Evolutionary conservation across 2,329 filamentous ascomycete species (phyloP), one percentile per base, ranked within the genome.

Genomic region (Trichoderma guizhouense): DNA sequence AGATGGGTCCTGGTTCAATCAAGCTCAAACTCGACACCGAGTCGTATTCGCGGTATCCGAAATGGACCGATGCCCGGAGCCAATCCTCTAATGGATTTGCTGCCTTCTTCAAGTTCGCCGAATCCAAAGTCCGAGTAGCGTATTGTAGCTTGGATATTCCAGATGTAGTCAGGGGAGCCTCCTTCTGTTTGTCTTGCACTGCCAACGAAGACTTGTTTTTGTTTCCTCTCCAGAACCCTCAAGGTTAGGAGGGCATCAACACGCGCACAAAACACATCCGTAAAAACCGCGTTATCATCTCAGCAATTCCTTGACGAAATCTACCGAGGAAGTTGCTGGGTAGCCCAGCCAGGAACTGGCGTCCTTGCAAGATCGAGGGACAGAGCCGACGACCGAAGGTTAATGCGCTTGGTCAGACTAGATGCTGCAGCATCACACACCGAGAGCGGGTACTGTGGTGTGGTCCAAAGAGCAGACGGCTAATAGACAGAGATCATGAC

Each of bases 171-270:
- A 74, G 74, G 58, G 71, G 73, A 72, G 74, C 74, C 83, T 89
- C 88, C 91, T 90, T 95, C 93, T 86, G 91, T 94, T 79, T 91
- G 92, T 88, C 80, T 85, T 87, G 92, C 93, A 93, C 88, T 91
- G 89, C 91, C 92, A 90, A 93, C 92, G 81, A 86, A 91, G 93
- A 97, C 91, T 90, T 85, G 93, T 96, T 94, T 98, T 97, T 97
- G 92, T 85, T 92, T 95, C 91, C 92, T 91, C 92, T 90, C 89
- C 89, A 78, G 78, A 79, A 76, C 74, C 39, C 78, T 77, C 76
- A 69, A 77, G 69, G 77, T 79, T 80, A 82, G 88, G 89, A 91
- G 90, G 91, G 92, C 90, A 82, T 85, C 84, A 79, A 79, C 84
- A 86, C 90, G 87, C 93, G 93, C 88, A 92, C 93, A 97, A 98